Evolutionary conservation across 331 rosid genomes (phyloP).

Genomic region (Rhamnella rubrinervis): DNA sequence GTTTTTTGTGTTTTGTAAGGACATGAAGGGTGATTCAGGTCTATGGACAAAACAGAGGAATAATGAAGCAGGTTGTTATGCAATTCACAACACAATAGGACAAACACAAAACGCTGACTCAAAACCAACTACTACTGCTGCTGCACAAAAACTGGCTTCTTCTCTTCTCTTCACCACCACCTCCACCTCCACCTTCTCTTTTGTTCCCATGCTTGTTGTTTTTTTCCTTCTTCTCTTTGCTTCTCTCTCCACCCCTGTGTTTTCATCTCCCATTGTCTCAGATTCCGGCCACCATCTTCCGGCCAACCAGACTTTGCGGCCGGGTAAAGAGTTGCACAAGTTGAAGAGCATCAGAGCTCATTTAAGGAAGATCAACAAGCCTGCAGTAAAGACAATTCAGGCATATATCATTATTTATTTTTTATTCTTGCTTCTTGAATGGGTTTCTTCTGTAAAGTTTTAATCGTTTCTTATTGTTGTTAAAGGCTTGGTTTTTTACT

Average conservation of each 20-base stretch:
- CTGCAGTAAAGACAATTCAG: slow-evolving; percentile 82
- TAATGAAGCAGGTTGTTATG: slow-evolving; percentile 35
- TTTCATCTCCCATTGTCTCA: slow-evolving; percentile 41
- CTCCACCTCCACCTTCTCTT: slow-evolving; percentile 26
- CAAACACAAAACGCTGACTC: slow-evolving; percentile 46
- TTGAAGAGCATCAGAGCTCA: slow-evolving; percentile 38
- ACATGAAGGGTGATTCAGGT: slow-evolving; percentile 60
- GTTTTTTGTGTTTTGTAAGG: slow-evolving; percentile 59
- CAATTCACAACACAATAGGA: slow-evolving; percentile 57
- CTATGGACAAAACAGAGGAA: slow-evolving; percentile 46
- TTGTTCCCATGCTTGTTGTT: slow-evolving; percentile 60
- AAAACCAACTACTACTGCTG: slow-evolving; percentile 39
- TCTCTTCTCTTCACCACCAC: slow-evolving; percentile 21
- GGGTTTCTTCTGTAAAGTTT: slow-evolving; percentile 6
- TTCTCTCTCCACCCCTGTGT: slow-evolving; percentile 41
- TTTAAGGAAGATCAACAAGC: slow-evolving; percentile 74
- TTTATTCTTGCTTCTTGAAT: neutral
- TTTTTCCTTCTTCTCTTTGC: slow-evolving; percentile 41
- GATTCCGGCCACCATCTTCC: slow-evolving; percentile 34
- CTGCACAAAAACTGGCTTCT: slow-evolving; percentile 30
- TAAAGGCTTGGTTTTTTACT: slow-evolving; percentile 6
- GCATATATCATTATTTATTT: slow-evolving; percentile 38
- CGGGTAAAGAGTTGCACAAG: slow-evolving; percentile 44
- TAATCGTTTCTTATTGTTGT: slow-evolving; percentile 11
- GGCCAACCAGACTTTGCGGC: slow-evolving; percentile 53